A percentile compares a stretch with the other conserved stretches of the same genome.
These are phyloP conservation scores for Guadua angustifolia DNA, from an alignment of 176 grass and related monocot species.

Conservation along the genomic window DNA sequence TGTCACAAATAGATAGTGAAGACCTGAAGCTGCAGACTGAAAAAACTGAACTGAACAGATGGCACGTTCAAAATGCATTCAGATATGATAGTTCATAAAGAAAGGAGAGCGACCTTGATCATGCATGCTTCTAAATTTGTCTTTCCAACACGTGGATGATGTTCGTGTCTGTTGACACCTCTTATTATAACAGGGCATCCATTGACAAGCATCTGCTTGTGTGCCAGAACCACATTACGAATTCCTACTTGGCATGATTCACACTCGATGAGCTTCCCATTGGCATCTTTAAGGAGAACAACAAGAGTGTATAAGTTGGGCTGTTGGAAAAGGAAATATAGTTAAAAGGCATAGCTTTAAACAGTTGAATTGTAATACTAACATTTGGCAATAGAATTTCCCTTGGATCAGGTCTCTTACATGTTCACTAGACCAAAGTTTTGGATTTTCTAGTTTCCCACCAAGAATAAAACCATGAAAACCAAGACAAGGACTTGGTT, in stretches of 20 bases:
- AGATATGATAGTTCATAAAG: constrained; percentile 23
- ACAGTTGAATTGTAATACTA: neutral
- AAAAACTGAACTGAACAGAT: constrained; percentile 12
- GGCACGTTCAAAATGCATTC: constrained; percentile 16
- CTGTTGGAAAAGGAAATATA: constrained; percentile 60
- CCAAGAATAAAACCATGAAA: constrained; percentile 78
- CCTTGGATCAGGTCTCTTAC: constrained; percentile 51
- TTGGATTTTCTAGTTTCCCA: constrained; percentile 88
- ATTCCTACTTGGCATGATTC: constrained; percentile 97
- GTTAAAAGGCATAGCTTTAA: constrained; percentile 49
- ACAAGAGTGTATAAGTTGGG: constrained; percentile 97
- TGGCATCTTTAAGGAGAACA: constrained; percentile 87
- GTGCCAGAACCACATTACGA: constrained; percentile 68
- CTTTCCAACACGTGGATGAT: constrained; percentile 93
- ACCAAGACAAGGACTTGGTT: constrained; percentile 45
- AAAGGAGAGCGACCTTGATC: constrained; percentile 75
- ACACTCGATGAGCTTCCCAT: constrained; percentile 87
- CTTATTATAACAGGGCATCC: constrained; percentile 79
- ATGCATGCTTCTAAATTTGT: constrained; percentile 96
- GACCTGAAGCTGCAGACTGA: constrained; percentile 20
- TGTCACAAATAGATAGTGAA: constrained; percentile 49
- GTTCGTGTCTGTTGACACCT: constrained; percentile 96
- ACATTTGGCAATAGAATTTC: constrained; percentile 30
- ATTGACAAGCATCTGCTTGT: constrained; percentile 96
- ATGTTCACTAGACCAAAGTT: constrained; percentile 96